phyloP scores from a whole-genome alignment of 2,329 filamentous ascomycete species.

The Salinomyces thailandicus region DNA sequence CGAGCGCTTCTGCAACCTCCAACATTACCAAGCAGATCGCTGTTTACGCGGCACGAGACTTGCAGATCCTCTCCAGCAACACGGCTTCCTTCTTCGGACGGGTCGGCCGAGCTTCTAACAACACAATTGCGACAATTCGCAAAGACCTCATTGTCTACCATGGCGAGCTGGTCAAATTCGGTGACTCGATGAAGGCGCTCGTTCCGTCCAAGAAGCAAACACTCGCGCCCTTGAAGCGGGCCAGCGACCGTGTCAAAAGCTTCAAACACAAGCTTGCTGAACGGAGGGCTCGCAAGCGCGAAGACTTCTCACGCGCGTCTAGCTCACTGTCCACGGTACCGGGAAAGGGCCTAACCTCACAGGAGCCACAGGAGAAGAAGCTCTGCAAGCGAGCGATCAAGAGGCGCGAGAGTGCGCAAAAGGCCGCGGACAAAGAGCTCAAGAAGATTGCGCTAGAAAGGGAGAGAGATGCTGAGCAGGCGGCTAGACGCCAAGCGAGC shows the following conservation, averaged over 20 bases:
- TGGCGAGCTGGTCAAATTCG: conserved; percentile 3
- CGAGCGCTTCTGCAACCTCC: conserved; percentile 17
- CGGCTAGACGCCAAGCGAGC: neutral
- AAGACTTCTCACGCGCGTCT: neutral
- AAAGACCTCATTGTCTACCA: conserved; percentile 4
- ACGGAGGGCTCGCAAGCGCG: neutral
- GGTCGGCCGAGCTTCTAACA: conserved; percentile 2
- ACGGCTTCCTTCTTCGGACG: conserved; percentile 10
- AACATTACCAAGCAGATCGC: conserved; percentile 21
- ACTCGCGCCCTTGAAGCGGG: conserved; percentile 3
- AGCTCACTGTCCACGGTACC: conserved; percentile 1
- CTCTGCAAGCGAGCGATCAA: neutral
- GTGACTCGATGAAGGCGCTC: neutral
- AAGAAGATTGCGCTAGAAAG: neutral
- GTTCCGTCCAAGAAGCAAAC: conserved; percentile 1
- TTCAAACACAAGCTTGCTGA: conserved; percentile 3
- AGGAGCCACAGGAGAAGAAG: neutral
- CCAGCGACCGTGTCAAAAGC: conserved; percentile 1
- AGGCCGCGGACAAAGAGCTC: neutral
- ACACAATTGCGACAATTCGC: neutral
- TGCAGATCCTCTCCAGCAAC: conserved; percentile 16
- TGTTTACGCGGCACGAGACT: conserved; percentile 15
- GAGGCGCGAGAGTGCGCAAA: neutral
- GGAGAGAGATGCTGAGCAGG: neutral
- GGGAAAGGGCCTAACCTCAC: neutral